A percentile compares a stretch with the other conserved stretches of the same genome.
These are phyloP conservation scores for Macrolepiota fuliginosa DNA, from an alignment of 768 basidiomycete genomes.

Conservation along the genomic window DNA sequence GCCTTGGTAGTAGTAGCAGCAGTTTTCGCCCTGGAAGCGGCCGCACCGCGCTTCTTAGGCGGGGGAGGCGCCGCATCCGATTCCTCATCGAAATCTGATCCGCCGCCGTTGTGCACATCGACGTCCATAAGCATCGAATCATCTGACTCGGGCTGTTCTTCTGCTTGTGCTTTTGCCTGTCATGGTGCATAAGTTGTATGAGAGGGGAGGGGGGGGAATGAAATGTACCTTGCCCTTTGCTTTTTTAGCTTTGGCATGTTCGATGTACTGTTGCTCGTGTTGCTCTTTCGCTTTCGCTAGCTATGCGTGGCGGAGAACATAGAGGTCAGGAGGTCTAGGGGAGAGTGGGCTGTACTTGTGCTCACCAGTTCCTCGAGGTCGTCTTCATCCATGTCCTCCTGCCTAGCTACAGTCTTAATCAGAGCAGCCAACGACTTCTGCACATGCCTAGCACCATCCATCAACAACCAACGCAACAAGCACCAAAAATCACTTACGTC, in stretches of 20 bases:
- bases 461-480: background rate
- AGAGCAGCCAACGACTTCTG: constrained; percentile 52
- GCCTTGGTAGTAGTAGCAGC: constrained; percentile 28
- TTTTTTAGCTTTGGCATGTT: constrained; percentile 37
- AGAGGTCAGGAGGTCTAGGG: background rate
- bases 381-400: constrained; percentile 67
- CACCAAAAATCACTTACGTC: constrained; percentile 48
- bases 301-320: constrained; percentile 30
- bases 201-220: background rate
- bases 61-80: constrained; percentile 41
- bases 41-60: constrained; percentile 40
- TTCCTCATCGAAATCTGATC: constrained; percentile 55
- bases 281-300: constrained; percentile 68
- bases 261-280: constrained; percentile 61
- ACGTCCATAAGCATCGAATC: constrained; percentile 84
- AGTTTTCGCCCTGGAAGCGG: constrained; percentile 21
- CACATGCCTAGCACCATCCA: constrained; percentile 57
- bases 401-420: constrained; percentile 67
- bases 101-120: constrained; percentile 42
- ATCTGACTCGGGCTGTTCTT: constrained; percentile 50
- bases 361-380: constrained; percentile 70
- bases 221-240: constrained; percentile 43
- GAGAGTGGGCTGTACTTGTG: constrained; percentile 18
- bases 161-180: constrained; percentile 53
- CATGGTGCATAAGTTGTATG: background rate